Evolutionary conservation across 495 filamentous ascomycete species (phyloP).

Genomic region (Pseudevernia furfuracea): DNA sequence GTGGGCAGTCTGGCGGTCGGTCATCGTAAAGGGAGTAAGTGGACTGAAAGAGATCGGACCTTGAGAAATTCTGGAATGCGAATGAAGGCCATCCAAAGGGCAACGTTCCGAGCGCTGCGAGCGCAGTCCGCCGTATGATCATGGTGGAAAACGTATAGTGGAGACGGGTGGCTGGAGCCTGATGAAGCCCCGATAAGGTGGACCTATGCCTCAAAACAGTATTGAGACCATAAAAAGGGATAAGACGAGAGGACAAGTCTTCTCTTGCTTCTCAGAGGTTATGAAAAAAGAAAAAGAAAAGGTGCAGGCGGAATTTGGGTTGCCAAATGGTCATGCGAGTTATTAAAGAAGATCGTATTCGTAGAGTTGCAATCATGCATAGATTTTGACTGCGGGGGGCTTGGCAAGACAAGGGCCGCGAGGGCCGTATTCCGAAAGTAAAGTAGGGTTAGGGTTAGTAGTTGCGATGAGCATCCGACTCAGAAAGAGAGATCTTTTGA

Average conservation of each 20-base stretch:
- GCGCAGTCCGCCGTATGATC: constrained; percentile 16
- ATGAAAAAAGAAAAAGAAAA: neutral
- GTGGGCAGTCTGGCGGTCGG: constrained; percentile 52
- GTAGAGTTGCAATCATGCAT: no score
- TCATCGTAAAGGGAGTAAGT: constrained; percentile 47
- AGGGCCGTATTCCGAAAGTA: no score
- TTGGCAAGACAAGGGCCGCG: neutral
- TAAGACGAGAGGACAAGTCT: neutral
- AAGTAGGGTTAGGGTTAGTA: no score
- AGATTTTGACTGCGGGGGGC: neutral
- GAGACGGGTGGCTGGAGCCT: constrained; percentile 13
- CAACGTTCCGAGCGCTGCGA: constrained; percentile 17
- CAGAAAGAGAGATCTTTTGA: no score
- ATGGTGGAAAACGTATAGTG: constrained; percentile 16
- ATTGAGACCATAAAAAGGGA: neutral
- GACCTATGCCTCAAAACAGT: neutral
- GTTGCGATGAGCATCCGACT: no score
- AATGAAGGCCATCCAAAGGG: constrained; percentile 14
- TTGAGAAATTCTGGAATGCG: constrained; percentile 23
- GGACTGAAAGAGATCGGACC: constrained; percentile 21
- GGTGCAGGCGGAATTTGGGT: neutral
- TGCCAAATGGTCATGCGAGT: neutral
- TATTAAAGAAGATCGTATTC: no score
- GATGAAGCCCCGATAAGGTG: neutral
- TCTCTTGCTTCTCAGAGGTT: neutral